phyloP scores from a whole-genome alignment of 2,329 filamentous ascomycete genomes.

The Cadophora malorum region DNA sequence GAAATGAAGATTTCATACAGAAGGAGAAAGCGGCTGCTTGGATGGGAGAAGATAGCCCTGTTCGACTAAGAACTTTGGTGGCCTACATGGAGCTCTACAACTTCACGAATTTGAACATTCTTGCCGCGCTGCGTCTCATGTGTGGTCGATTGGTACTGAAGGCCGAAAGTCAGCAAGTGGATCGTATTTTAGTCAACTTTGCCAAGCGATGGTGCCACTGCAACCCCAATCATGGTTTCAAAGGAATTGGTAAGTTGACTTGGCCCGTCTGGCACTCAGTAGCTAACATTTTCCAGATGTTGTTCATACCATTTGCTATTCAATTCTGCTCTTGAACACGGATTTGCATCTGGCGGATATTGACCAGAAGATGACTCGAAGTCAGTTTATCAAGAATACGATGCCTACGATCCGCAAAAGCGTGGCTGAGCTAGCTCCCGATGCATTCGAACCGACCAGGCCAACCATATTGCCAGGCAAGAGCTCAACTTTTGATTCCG shows the following conservation, averaged over 20 bases:
- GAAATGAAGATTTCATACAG: slow-evolving; percentile 79
- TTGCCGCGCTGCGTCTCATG: slow-evolving; percentile 78
- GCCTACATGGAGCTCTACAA: slow-evolving; percentile 96
- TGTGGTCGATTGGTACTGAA: slow-evolving; percentile 83
- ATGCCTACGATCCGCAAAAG: slow-evolving; percentile 86
- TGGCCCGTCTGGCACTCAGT: background rate
- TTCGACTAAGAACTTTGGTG: slow-evolving; percentile 62
- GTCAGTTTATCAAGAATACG: slow-evolving; percentile 95
- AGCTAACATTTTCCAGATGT: slow-evolving; percentile 66
- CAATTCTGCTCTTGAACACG: slow-evolving; percentile 92
- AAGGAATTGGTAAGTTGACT: slow-evolving; percentile 71
- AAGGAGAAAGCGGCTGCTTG: slow-evolving; percentile 84
- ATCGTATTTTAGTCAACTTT: slow-evolving; percentile 89
- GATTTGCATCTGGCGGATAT: slow-evolving; percentile 96
- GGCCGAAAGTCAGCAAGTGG: slow-evolving; percentile 95
- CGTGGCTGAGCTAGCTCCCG: slow-evolving; percentile 73
- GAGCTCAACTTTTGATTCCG: slow-evolving; percentile 38
- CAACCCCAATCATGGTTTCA: slow-evolving; percentile 93
- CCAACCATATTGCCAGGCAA: slow-evolving; percentile 58
- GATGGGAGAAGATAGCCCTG: slow-evolving; percentile 72
- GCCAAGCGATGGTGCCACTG: slow-evolving; percentile 91
- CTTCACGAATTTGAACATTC: slow-evolving; percentile 80
- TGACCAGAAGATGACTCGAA: slow-evolving; percentile 93
- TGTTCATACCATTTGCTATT: slow-evolving; percentile 97
- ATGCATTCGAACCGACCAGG: slow-evolving; percentile 61